Evolutionary conservation across 768 basidiomycete species (phyloP).

Genomic region (Tubosaeta sp.): DNA sequence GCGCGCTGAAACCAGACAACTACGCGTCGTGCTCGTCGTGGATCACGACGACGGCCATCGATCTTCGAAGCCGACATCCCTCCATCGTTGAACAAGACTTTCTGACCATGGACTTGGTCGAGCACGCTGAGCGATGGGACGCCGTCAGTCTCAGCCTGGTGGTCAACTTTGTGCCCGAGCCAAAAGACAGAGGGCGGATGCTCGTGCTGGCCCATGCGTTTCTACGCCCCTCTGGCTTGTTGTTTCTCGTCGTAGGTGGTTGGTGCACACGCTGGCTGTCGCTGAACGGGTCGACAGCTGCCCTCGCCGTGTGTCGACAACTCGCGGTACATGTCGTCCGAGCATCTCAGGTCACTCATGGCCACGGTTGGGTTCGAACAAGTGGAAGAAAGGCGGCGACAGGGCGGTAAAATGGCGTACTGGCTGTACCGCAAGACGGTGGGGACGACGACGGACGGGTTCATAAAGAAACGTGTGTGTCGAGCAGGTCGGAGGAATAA

Average conservation of each 20-base stretch:
- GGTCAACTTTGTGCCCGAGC: constrained; percentile 80
- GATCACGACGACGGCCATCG: constrained; percentile 74
- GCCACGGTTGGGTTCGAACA: constrained; percentile 56
- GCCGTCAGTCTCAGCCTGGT: constrained; percentile 83
- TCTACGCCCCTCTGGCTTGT: constrained; percentile 48
- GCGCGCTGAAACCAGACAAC: constrained; percentile 83
- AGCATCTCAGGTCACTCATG: constrained; percentile 58
- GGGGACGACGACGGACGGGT: constrained; percentile 18
- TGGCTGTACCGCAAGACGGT: constrained; percentile 65
- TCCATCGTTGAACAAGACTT: constrained; percentile 85
- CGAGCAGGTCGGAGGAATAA: constrained; percentile 76
- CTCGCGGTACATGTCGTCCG: constrained; percentile 73
- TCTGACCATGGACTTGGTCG: constrained; percentile 50
- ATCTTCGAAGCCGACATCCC: constrained; percentile 80
- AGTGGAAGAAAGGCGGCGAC: constrained; percentile 56
- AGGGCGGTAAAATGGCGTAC: constrained; percentile 81
- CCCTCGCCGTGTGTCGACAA: constrained; percentile 83
- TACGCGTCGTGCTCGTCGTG: constrained; percentile 62
- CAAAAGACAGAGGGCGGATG: constrained; percentile 76
- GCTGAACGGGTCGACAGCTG: constrained; percentile 45
- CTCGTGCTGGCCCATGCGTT: constrained; percentile 56
- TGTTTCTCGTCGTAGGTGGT: constrained; percentile 66
- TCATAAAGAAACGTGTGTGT: constrained; percentile 54
- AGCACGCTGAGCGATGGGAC: constrained; percentile 63
- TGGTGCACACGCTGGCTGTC: not conserved